Evolutionary conservation across 495 filamentous ascomycete genomes (phyloP).

Genomic region (Hypoxylon intermedium): DNA sequence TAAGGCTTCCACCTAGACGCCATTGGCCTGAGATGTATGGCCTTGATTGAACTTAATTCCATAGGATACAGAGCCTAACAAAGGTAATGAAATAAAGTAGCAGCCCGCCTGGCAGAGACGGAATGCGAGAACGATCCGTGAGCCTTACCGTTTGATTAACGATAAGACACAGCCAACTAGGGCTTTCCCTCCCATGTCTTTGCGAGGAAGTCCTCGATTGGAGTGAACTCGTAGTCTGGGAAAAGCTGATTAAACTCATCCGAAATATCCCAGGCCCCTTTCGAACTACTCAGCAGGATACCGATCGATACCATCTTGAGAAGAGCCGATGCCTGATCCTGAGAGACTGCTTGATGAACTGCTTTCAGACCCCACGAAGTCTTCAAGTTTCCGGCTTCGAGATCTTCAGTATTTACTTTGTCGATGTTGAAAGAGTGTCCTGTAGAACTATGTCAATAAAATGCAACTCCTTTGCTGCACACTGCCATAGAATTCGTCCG

Average conservation of each 20-base stretch:
- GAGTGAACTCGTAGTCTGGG: conserved; percentile 59
- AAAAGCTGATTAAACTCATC: conserved; percentile 62
- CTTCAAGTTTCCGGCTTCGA: conserved; percentile 52
- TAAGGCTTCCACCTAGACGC: no score
- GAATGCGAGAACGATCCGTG: no score
- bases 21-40: no score
- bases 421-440: conserved; percentile 53
- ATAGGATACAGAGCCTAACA: no score
- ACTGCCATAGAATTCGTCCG: conserved; percentile 4
- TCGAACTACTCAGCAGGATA: conserved; percentile 50
- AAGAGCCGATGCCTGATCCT: conserved; percentile 48
- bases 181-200: conserved; percentile 54
- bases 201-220: conserved; percentile 55
- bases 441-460: conserved; percentile 27
- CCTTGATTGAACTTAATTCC: no score
- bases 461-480: not conserved
- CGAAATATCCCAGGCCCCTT: conserved; percentile 51
- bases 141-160: no score
- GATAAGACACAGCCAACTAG: no score
- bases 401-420: conserved; percentile 53
- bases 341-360: conserved; percentile 53
- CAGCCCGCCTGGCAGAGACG: no score
- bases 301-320: conserved; percentile 45
- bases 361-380: conserved; percentile 52
- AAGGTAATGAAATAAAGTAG: no score